phyloP scores from a whole-genome alignment of 2,329 filamentous ascomycete species.

The Neopestalotiopsis rosae region DNA sequence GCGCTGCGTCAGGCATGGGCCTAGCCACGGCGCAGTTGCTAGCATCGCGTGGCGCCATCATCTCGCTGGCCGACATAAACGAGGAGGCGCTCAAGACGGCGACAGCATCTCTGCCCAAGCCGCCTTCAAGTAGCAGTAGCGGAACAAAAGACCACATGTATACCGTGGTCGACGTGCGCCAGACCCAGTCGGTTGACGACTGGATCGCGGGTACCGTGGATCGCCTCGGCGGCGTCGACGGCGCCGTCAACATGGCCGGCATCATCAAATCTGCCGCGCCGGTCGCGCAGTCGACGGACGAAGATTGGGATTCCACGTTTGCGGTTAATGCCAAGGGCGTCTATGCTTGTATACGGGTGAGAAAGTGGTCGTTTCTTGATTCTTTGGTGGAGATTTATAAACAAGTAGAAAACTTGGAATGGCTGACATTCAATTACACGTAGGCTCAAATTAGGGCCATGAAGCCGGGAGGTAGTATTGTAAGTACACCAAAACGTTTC shows the following conservation, averaged over 20 bases:
- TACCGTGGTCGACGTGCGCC: slow-evolving; percentile 36
- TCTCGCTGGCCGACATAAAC: slow-evolving; percentile 55
- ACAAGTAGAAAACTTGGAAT: too few relatives aligned
- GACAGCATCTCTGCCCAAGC: slow-evolving; percentile 9
- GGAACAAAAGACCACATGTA: slow-evolving; percentile 6
- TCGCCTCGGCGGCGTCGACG: slow-evolving; percentile 21
- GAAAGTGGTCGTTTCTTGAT: slow-evolving; percentile 14
- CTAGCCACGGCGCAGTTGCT: slow-evolving; percentile 51
- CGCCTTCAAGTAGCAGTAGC: too few relatives aligned
- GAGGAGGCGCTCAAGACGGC: slow-evolving; percentile 37
- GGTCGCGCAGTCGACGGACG: slow-evolving; percentile 27
- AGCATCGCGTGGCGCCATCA: slow-evolving; percentile 45
- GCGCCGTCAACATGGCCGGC: slow-evolving; percentile 45
- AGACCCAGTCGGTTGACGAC: slow-evolving; percentile 35
- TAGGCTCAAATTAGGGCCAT: slow-evolving; percentile 39
- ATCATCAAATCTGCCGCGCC: slow-evolving; percentile 34
- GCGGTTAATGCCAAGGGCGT: slow-evolving; percentile 30
- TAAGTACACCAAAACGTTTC: slow-evolving; percentile 36
- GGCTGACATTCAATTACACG: not conserved
- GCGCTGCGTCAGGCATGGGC: slow-evolving; percentile 55
- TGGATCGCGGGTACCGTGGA: slow-evolving; percentile 35
- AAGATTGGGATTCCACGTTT: slow-evolving; percentile 34
- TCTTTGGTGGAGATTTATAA: too few relatives aligned
- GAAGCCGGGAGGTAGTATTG: slow-evolving; percentile 46
- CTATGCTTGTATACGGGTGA: slow-evolving; percentile 2